Evolutionary conservation across 176 grass and related monocot genomes (phyloP), one percentile per base, ranked within the genome.

Genomic region (Guadua angustifolia): DNA sequence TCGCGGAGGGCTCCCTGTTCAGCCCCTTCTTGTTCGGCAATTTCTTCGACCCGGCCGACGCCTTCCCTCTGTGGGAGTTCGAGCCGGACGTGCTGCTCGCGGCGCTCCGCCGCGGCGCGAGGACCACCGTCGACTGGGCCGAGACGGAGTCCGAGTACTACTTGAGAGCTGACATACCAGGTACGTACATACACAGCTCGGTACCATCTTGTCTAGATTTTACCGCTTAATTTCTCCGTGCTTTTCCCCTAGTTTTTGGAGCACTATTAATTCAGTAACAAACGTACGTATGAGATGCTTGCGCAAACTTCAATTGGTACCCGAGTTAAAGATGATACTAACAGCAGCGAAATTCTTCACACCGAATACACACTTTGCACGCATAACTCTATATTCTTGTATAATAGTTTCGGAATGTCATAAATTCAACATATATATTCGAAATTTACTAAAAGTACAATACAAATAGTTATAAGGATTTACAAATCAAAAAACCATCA

Each of bases 11-110:
- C 3, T 95, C 93, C 2, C 87, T 95, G 11, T 92, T 95, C 83
- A 94, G 93, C 83, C 96, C 91, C 6, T 84, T 89, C 81, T 79
- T 98, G 32, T 95, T 95, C 40, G 96, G 93, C 73, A 98, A 95
- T 19, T 98, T 98, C 91, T 98, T 98, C 52, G 93, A 98, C 86
- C 96, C 96, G 17, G 93, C 89, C 25, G 93, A 98, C 66, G 89
- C 93, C 4, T 98, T 98, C 73, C 95, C 96, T 19, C 72, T 98
- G n/a, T 98, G 93, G 96, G 96, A 98, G 40, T 89, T 98, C 33
- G 93, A 98, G 52, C 71, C 91, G 2, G 96, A 95, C 16, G 87
- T 74, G 67, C 69, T 98, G 4, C 93, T 95, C 75, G 58, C 91
- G 0, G 74, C 77, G 63, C 85, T 94, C 21, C 79, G 91, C 12